Evolutionary conservation across 805 yeast species (phyloP).

Genomic region (Metschnikowia picachoensis): DNA sequence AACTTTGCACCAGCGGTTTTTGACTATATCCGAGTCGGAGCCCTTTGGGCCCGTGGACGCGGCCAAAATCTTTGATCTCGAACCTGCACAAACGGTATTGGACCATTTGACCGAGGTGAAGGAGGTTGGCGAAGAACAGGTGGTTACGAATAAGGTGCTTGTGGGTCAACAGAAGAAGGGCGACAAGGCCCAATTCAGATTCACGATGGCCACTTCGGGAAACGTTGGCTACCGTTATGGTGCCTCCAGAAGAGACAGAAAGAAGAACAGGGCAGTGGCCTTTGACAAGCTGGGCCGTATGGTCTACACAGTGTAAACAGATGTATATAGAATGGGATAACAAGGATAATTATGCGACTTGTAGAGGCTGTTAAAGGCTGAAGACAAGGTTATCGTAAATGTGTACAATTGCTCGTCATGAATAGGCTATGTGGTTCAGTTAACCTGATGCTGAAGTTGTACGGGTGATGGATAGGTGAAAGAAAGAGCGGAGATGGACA

Average conservation of each 20-base stretch:
- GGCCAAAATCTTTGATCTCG: slow-evolving; percentile 74
- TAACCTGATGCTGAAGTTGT: no score
- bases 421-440: no score
- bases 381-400: no score
- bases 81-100: slow-evolving; percentile 82
- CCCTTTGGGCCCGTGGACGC: slow-evolving; percentile 97
- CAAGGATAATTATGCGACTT: not conserved
- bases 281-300: slow-evolving; percentile 66
- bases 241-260: slow-evolving; percentile 81
- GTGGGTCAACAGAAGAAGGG: slow-evolving; percentile 61
- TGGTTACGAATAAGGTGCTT: slow-evolving; percentile 28
- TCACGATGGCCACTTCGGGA: slow-evolving; percentile 76
- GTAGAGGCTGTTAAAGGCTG: no score
- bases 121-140: slow-evolving; percentile 42
- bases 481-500: no score
- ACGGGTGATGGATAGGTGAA: no score
- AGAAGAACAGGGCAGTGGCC: slow-evolving; percentile 74
- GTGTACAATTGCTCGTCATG: no score
- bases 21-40: slow-evolving; percentile 89
- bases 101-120: slow-evolving; percentile 62
- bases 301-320: slow-evolving; percentile 26
- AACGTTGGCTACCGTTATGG: slow-evolving; percentile 91
- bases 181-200: slow-evolving; percentile 69
- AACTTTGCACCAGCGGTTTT: slow-evolving; percentile 75
- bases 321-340: slow-evolving; percentile 1